Evolutionary conservation across 2,329 filamentous ascomycete genomes (phyloP).

Genomic region (Diplodia intermedia): DNA sequence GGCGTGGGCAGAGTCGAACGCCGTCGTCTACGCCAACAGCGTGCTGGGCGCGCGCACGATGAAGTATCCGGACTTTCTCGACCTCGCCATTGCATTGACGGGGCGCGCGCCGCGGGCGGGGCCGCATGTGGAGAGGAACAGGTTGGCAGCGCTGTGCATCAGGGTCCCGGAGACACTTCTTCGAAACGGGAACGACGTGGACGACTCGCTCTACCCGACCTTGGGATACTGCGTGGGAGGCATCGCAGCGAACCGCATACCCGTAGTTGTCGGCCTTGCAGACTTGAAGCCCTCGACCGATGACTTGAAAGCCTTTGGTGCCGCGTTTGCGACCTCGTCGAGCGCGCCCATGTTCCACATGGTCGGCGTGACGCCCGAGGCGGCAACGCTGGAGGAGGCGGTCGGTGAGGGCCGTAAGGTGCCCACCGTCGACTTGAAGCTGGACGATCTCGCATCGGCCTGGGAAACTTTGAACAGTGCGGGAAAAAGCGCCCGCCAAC

Average conservation of each 20-base stretch:
- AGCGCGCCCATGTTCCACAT: constrained; percentile 57
- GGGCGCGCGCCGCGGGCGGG: constrained; percentile 47
- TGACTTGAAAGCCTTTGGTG: constrained; percentile 53
- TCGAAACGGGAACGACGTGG: constrained; percentile 30
- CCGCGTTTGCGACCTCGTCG: constrained; percentile 54
- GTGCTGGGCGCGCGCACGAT: constrained; percentile 54
- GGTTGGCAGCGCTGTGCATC: constrained; percentile 32
- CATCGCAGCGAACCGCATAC: constrained; percentile 43
- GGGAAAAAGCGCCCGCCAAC: not conserved
- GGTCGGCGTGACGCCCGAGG: constrained; percentile 50
- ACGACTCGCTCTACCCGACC: constrained; percentile 51
- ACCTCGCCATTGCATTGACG: constrained; percentile 54
- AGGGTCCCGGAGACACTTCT: not conserved
- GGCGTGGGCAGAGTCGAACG: constrained; percentile 56
- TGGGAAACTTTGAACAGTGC: constrained; percentile 27
- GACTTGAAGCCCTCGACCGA: constrained; percentile 40
- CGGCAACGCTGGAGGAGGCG: constrained; percentile 33
- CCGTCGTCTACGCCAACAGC: constrained; percentile 56
- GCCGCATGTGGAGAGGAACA: constrained; percentile 40
- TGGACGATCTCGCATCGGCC: not conserved
- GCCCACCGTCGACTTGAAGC: not conserved
- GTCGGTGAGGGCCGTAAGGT: not conserved
- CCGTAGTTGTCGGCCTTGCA: constrained; percentile 49
- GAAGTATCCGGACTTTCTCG: constrained; percentile 57
- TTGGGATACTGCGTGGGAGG: constrained; percentile 50